Evolutionary conservation across 306 rosid species (phyloP).

Genomic region (Echinosophora koreensis): DNA sequence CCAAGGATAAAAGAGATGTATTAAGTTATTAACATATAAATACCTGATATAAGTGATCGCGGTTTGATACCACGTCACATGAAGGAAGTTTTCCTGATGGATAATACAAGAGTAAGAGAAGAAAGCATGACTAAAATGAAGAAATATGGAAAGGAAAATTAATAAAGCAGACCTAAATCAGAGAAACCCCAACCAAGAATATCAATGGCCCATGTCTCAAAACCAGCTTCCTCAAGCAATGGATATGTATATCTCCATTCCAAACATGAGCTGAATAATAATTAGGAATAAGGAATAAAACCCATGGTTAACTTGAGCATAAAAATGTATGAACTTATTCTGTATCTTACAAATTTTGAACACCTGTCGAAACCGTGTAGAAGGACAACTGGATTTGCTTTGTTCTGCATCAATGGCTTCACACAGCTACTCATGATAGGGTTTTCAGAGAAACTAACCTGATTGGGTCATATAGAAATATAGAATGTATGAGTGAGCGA

Average conservation of each 20-base stretch:
- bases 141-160: neutral
- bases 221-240: slow-evolving; percentile 79
- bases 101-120: slow-evolving; percentile 19
- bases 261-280: slow-evolving; percentile 84
- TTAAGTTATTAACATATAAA: slow-evolving; percentile 23
- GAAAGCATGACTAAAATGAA: slow-evolving; percentile 3
- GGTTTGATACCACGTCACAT: slow-evolving; percentile 70
- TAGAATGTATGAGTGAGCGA: slow-evolving; percentile 30
- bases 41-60: slow-evolving; percentile 80
- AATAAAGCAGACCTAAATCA: slow-evolving; percentile 66
- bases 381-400: slow-evolving; percentile 77
- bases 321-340: neutral
- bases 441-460: slow-evolving; percentile 64
- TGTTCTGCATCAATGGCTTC: slow-evolving; percentile 59
- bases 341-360: slow-evolving; percentile 26
- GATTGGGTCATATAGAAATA: slow-evolving; percentile 30
- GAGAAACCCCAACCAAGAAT: slow-evolving; percentile 95
- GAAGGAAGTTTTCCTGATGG: slow-evolving; percentile 67
- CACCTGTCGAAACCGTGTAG: slow-evolving; percentile 91
- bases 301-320: slow-evolving; percentile 34
- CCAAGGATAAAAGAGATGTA: neutral
- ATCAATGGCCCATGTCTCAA: slow-evolving; percentile 87
- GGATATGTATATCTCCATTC: slow-evolving; percentile 89
- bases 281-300: slow-evolving; percentile 31
- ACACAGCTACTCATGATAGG: slow-evolving; percentile 81